Percentiles rank a stretch among this genome's conserved stretches.
phyloP scores from a whole-genome alignment of 2,329 filamentous ascomycete genomes.

The Claviceps arundinis region DNA sequence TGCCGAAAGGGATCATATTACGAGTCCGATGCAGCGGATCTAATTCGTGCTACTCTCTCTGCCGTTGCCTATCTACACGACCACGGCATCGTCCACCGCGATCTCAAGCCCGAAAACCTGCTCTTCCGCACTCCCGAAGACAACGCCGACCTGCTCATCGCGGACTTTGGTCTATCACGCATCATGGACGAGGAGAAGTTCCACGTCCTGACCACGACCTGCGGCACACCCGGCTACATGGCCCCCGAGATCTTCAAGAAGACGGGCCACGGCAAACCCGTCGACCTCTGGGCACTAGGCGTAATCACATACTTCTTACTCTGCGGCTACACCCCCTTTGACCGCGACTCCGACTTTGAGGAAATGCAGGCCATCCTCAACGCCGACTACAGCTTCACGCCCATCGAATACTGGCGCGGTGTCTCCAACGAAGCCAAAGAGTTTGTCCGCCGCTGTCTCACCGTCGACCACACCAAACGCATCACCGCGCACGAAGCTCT shows the following conservation, averaged over 20 bases:
- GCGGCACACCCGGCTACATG: constrained; percentile 97
- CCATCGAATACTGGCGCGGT: constrained; percentile 89
- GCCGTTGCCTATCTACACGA: constrained; percentile 98
- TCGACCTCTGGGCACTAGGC: constrained; percentile 95
- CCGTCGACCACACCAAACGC: constrained; percentile 72
- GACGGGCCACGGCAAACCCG: constrained; percentile 91
- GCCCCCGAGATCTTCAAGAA: constrained; percentile 99
- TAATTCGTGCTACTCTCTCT: constrained; percentile 87
- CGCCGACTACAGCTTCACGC: constrained; percentile 92
- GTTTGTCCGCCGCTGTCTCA: constrained; percentile 85
- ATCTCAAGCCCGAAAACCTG: constrained; percentile 94
- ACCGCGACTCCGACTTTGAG: constrained; percentile 92
- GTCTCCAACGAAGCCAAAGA: constrained; percentile 77
- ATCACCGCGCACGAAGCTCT: constrained; percentile 81
- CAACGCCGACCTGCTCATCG: constrained; percentile 91
- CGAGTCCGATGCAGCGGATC: constrained; percentile 88
- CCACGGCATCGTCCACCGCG: constrained; percentile 95
- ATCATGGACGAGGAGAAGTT: constrained; percentile 99
- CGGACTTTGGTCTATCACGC: constrained; percentile 86
- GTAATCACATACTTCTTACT: constrained; percentile 98
- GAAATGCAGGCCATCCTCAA: constrained; percentile 98
- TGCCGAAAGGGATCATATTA: constrained; percentile 98
- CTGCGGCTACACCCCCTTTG: constrained; percentile 95
- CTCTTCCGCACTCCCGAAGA: constrained; percentile 95
- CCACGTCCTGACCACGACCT: constrained; percentile 93